Evolutionary conservation across 2,329 filamentous ascomycete genomes (phyloP), one percentile per base, ranked within the genome.

Genomic region (Talaromyces sp.): DNA sequence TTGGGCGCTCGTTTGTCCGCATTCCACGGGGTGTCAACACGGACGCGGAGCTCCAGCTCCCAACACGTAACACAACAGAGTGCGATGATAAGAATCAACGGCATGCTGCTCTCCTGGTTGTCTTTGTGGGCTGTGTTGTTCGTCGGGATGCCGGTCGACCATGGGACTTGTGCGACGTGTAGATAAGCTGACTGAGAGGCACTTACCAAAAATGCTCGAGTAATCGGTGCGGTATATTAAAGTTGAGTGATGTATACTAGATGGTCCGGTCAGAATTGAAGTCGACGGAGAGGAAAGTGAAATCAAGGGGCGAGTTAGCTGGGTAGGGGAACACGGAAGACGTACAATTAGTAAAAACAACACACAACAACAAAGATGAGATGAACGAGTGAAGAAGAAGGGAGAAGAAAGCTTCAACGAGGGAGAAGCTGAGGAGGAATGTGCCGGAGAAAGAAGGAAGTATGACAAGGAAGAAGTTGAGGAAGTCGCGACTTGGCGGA

Each of bases 301-400:
- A 39, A 56, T 31, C n/a, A 36, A 48, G 53, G 41, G 19, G 56
- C 43, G 25, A 40, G 8, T 19, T 33, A 25, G 19, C 21, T 28
- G 31, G 15, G 35, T n/a, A n/a, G 50, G 43, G 28, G 5, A 43
- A 25, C 11, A 17, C 53, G 33, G 15, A 31, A 66, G 61, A 56
- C 61, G 63, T 62, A 60, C 61, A 59, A 11, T n/a, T 36, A 39
- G 31, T n/a, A 63, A 61, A 61, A 61, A 59, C 59, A 61, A 64
- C 65, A 64, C 41, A 46, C 19, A 35, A 40, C 50, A 50, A 53
- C 36, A 63, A 63, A 62, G 59, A 25, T 39, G 60, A 63, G 59
- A 53, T 64, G 62, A 72, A 73, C 68, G 71, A 73, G 67, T 69
- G 72, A 62, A 63, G 59, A 64, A 63, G 67, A 64, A 63, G 62